These are phyloP conservation scores for Penicillium canescens DNA, from an alignment of 495 filamentous ascomycete genomes.

Conservation along the genomic window DNA sequence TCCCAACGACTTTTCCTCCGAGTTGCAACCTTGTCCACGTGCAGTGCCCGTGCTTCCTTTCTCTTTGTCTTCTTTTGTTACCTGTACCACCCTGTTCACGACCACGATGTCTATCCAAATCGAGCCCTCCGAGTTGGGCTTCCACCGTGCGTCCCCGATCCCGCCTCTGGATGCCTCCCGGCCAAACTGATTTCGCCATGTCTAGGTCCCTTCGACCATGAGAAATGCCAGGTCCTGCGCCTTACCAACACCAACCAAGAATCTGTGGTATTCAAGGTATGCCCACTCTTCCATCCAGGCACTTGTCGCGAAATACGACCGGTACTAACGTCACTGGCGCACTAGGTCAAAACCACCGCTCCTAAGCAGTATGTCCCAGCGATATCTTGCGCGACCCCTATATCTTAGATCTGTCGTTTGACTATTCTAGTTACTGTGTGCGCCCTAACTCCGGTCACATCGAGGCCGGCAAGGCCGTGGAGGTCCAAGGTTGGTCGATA, in stretches of 20 bases:
- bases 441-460: constrained; percentile 96
- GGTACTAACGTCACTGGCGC: constrained; percentile 19
- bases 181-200: constrained; percentile 18
- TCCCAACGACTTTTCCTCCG: constrained; percentile 12
- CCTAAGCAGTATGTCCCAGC: constrained; percentile 86
- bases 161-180: constrained; percentile 3
- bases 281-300: constrained; percentile 12
- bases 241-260: constrained; percentile 77
- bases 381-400: neutral
- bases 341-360: constrained; percentile 95
- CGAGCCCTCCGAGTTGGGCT: constrained; percentile 86
- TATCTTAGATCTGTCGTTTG: constrained; percentile 16
- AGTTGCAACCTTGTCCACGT: constrained; percentile 16
- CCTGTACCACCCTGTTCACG: constrained; percentile 3
- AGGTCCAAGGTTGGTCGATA: constrained; percentile 77
- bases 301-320: constrained; percentile 13
- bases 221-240: constrained; percentile 80
- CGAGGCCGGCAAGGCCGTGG: constrained; percentile 81
- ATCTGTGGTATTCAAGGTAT: constrained; percentile 93
- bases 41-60: neutral
- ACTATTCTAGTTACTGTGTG: constrained; percentile 83
- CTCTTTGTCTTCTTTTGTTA: neutral
- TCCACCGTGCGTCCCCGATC: constrained; percentile 70
- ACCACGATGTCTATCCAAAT: constrained; percentile 88
- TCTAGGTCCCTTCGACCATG: constrained; percentile 86